A percentile compares a stretch with the other conserved stretches of the same genome.
phyloP scores from a whole-genome alignment of 768 basidiomycete species.

The Lentinula lateritia region DNA sequence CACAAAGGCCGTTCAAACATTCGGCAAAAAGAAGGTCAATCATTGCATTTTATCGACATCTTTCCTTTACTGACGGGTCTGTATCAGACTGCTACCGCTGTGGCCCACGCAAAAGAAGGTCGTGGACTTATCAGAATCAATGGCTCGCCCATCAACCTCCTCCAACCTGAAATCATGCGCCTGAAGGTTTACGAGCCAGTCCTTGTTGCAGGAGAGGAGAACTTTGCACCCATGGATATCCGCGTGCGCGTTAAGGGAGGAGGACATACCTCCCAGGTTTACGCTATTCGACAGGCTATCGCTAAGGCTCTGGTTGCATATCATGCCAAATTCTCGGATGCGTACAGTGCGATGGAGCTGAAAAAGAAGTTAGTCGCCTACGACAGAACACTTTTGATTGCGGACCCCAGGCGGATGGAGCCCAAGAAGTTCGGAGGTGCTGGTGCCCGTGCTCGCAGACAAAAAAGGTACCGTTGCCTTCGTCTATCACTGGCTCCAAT shows the following conservation, averaged over 20 bases:
- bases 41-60: slow-evolving; percentile 6
- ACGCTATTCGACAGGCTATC: slow-evolving; percentile 98
- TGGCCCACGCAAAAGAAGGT: slow-evolving; percentile 94
- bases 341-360: slow-evolving; percentile 93
- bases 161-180: slow-evolving; percentile 92
- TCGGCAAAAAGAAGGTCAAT: slow-evolving; percentile 98
- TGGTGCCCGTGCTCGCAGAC: slow-evolving; percentile 97
- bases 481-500: neutral
- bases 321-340: slow-evolving; percentile 98
- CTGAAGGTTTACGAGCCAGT: slow-evolving; percentile 98
- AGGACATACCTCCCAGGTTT: slow-evolving; percentile 98
- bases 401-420: slow-evolving; percentile 96
- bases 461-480: slow-evolving; percentile 70
- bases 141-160: slow-evolving; percentile 92
- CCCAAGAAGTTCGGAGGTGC: slow-evolving; percentile 99
- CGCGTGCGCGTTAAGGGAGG: slow-evolving; percentile 98
- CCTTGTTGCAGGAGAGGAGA: slow-evolving; percentile 88
- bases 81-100: slow-evolving; percentile 89
- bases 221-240: slow-evolving; percentile 86
- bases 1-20: slow-evolving; percentile 95
- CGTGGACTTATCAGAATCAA: slow-evolving; percentile 96
- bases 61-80: slow-evolving; percentile 5
- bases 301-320: slow-evolving; percentile 97
- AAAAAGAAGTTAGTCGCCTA: slow-evolving; percentile 98
- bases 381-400: slow-evolving; percentile 86